Evolutionary conservation across 495 filamentous ascomycete genomes (phyloP).

Genomic region (Tuber umbilicatum): DNA sequence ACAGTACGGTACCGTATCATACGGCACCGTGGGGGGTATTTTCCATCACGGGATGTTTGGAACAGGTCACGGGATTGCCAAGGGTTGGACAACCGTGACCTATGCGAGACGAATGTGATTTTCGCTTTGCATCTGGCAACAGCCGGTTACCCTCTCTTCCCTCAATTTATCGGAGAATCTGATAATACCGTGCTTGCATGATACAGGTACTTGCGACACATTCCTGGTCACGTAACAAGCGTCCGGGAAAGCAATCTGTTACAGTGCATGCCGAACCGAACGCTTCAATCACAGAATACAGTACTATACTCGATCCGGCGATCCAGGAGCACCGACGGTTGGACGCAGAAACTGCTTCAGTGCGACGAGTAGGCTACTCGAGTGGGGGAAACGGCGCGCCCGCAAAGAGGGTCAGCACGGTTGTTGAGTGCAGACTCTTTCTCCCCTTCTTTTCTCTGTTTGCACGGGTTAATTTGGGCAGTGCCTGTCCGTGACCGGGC

Average conservation of each 20-base stretch:
- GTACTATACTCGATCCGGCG: not conserved
- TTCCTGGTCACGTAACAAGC: not conserved
- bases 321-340: not conserved
- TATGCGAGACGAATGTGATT: not conserved
- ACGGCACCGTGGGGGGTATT: not conserved
- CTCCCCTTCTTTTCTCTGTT: not conserved
- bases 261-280: not conserved
- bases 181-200: no score
- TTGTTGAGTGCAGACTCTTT: not conserved
- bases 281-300: not conserved
- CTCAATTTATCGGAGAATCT: not conserved
- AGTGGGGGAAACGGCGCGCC: not conserved
- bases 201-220: no score
- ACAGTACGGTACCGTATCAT: not conserved
- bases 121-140: not conserved
- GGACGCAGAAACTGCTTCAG: not conserved
- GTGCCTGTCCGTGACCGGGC: not conserved
- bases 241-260: not conserved
- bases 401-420: not conserved
- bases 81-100: not conserved
- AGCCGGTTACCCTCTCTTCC: not conserved
- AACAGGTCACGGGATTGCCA: not conserved
- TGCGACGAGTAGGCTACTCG: no score
- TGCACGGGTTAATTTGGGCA: not conserved
- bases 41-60: not conserved